Base-by-base conservation (phyloP, 2,329 filamentous ascomycete species). In the Sporothrix phasma region DNA sequence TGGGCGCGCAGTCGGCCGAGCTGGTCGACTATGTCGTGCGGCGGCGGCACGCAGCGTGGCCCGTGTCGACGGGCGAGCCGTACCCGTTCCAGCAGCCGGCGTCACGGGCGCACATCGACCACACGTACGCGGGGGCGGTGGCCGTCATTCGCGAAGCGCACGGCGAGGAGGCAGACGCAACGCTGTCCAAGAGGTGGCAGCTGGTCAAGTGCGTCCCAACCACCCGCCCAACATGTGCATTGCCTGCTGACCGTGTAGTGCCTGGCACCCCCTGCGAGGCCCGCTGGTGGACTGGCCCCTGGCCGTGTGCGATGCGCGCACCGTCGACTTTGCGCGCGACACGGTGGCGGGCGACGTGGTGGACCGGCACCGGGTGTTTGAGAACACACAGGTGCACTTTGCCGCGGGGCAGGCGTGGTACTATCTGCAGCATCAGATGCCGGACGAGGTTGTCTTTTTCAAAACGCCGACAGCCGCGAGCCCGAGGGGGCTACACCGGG, bases 131-230 rank as follows among this genome's bases (percentile, higher is more conserved):
- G 17, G 66, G 66, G 34, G 79, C 80, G 4, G 73, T 86, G 5
- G 83, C 81, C 0, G 78, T 87, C 1, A 74, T 83, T 17, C 81
- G 81, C 60, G 84, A 86, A 73, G 83, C 79, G 2, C 65, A 65
- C 15, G 63, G 63, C n/a, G 56, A 53, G 1, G 56, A 58, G 1
- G 65, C 65, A 3, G 61, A 65, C 0, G 56, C 58, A 0, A 41
- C 66, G 1, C 24, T 67, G 22, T 17, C 31, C 0, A 58, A 51
- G 3, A 29, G 64, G 7, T 67, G 66, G 64, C 66, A 67, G 59
- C 39, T 67, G 1, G 66, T 67, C 5, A 67, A 67, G 65, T 66
- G 43, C 6, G 65, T n/a, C 39, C 15, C 39, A 17, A 15, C 15
- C 39, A 2, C 34, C 7, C 13, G 34, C 13, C 34, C 7, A 37